These are phyloP conservation scores for Metschnikowia continentalis DNA, from an alignment of 805 yeast species.

Conservation along the genomic window DNA sequence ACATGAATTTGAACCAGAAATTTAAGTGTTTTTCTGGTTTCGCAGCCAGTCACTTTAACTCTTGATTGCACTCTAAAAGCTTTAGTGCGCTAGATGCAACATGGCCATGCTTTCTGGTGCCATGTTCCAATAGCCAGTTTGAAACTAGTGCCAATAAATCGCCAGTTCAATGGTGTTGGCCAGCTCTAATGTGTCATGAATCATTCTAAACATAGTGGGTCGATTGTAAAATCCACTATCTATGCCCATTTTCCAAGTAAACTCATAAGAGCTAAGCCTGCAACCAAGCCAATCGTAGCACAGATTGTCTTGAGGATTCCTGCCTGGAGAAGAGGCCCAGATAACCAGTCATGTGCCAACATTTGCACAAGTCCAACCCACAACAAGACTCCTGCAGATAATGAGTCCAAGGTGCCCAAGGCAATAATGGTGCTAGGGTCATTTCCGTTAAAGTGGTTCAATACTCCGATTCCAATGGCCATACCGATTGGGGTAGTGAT, in stretches of 20 bases:
- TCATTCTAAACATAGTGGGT: too few relatives aligned
- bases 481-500: slow-evolving; percentile 69
- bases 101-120: too few relatives aligned
- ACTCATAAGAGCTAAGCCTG: slow-evolving; percentile 28
- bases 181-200: too few relatives aligned
- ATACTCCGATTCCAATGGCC: slow-evolving; percentile 71
- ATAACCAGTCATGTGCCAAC: slow-evolving; percentile 29
- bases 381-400: slow-evolving; percentile 32
- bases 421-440: slow-evolving; percentile 28
- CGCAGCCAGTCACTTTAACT: too few relatives aligned
- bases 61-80: too few relatives aligned
- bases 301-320: slow-evolving; percentile 11
- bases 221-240: background rate
- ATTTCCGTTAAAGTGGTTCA: slow-evolving; percentile 23
- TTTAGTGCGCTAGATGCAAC: too few relatives aligned
- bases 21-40: background rate
- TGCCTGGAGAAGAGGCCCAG: slow-evolving; percentile 20
- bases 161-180: too few relatives aligned
- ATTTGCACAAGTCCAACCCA: slow-evolving; percentile 32
- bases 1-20: too few relatives aligned
- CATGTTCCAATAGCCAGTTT: too few relatives aligned
- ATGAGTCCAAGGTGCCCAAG: slow-evolving; percentile 30
- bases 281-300: slow-evolving; percentile 17
- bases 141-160: background rate
- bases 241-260: slow-evolving; percentile 33